Evolutionary conservation across 129 eudicot genomes (phyloP).

Genomic region (Gnaphalium uliginosum): DNA sequence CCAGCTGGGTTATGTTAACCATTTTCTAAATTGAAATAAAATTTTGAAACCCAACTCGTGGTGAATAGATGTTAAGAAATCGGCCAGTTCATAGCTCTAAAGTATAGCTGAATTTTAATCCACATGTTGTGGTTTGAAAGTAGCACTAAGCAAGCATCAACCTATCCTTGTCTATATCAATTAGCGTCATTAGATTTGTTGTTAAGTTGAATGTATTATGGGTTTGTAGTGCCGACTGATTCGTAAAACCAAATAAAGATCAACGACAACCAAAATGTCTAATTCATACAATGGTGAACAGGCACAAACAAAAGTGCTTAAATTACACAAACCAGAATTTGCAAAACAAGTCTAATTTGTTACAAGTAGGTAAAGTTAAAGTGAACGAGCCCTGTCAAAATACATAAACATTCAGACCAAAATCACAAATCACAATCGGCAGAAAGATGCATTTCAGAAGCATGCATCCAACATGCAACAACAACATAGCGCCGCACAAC

Average conservation of each 20-base stretch:
- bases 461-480: slow-evolving; percentile 61
- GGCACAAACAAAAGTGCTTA: background rate
- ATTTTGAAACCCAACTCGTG: background rate
- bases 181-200: background rate
- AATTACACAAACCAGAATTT: background rate
- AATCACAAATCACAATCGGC: background rate
- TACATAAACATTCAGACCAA: slow-evolving; percentile 4
- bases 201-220: background rate
- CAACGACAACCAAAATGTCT: background rate
- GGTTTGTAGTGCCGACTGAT: background rate
- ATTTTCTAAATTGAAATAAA: background rate
- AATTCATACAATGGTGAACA: background rate
- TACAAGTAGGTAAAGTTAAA: background rate
- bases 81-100: background rate
- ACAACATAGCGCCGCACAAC: slow-evolving; percentile 54
- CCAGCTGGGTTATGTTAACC: too few species aligned
- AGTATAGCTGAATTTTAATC: background rate
- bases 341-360: background rate
- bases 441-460: slow-evolving; percentile 38
- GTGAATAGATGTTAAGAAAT: too few species aligned
- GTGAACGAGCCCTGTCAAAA: background rate
- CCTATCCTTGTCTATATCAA: background rate
- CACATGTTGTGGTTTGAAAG: background rate
- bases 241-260: background rate
- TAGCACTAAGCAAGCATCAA: background rate